phyloP scores from a whole-genome alignment of 352 stramenopile species.

The Globisporangium spiculum region DNA sequence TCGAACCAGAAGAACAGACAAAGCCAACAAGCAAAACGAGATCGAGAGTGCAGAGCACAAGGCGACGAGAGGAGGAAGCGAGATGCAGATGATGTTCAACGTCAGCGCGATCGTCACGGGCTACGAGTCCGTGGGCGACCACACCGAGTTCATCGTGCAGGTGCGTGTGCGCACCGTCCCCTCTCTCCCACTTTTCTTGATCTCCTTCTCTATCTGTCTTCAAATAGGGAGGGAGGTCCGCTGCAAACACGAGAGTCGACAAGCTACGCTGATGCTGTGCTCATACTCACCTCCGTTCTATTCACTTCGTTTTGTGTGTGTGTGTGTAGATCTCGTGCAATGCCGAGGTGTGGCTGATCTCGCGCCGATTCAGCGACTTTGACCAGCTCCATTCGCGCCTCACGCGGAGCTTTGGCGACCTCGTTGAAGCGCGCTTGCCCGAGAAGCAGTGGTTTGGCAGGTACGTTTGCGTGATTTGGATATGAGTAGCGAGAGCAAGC shows the following conservation, averaged over 20 bases:
- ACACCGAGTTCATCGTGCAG: conserved; percentile 86
- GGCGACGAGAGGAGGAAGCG: background rate
- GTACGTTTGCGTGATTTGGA: conserved; percentile 24
- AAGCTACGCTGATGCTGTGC: background rate
- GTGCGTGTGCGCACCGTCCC: conserved; percentile 6
- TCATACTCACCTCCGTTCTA: background rate
- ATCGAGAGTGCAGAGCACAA: background rate
- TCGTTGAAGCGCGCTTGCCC: conserved; percentile 63
- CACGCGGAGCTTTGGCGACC: conserved; percentile 65
- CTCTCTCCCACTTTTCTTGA: background rate
- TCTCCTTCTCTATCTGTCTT: background rate
- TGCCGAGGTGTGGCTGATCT: conserved; percentile 80
- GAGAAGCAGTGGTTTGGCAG: conserved; percentile 88
- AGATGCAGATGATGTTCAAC: conserved; percentile 62
- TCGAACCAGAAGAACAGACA: conserved; percentile 2
- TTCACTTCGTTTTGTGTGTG: background rate
- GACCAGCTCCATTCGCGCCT: conserved; percentile 81
- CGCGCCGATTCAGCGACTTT: conserved; percentile 84
- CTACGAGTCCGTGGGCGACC: conserved; percentile 80
- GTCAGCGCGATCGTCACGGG: conserved; percentile 78
- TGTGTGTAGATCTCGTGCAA: conserved; percentile 71
- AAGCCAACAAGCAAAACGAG: background rate
- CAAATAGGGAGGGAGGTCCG: background rate
- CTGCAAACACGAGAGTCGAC: too few relatives aligned
- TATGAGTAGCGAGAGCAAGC: conserved; percentile 6